Evolutionary conservation across 371 early-diverging fungal species (phyloP).

Genomic region (Lichtheimia ornata): DNA sequence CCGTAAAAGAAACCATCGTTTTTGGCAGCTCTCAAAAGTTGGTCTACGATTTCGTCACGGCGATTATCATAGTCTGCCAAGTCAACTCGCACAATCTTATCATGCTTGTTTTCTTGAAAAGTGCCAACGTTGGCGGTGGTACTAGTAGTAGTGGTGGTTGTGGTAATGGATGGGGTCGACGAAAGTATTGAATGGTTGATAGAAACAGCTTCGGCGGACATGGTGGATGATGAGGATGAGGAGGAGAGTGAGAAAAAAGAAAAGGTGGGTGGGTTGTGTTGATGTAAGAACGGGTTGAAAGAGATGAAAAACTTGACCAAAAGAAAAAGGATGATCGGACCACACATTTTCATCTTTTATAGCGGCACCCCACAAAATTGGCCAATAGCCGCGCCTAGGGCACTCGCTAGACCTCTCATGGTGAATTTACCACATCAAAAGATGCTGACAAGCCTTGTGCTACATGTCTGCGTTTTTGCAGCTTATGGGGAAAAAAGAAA

Average conservation of each 20-base stretch:
- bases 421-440: neutral
- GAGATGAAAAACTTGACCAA: too few relatives aligned
- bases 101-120: neutral
- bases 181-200: too few relatives aligned
- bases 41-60: conserved; percentile 15
- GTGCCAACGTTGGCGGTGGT: too few relatives aligned
- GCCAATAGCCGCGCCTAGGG: neutral
- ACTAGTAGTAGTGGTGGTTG: neutral
- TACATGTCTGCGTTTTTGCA: neutral
- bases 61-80: conserved; percentile 22
- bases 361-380: neutral
- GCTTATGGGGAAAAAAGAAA: neutral
- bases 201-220: neutral
- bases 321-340: neutral
- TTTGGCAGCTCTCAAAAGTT: conserved; percentile 18
- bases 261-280: neutral
- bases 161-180: neutral
- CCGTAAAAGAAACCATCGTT: conserved; percentile 26
- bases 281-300: too few relatives aligned
- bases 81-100: conserved; percentile 19
- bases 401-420: neutral
- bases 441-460: neutral
- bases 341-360: neutral
- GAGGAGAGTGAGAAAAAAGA: neutral
- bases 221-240: neutral